Evolutionary conservation across 129 eudicot species (phyloP), one percentile per base, ranked within the genome.

Genomic region (Calendula officinalis): DNA sequence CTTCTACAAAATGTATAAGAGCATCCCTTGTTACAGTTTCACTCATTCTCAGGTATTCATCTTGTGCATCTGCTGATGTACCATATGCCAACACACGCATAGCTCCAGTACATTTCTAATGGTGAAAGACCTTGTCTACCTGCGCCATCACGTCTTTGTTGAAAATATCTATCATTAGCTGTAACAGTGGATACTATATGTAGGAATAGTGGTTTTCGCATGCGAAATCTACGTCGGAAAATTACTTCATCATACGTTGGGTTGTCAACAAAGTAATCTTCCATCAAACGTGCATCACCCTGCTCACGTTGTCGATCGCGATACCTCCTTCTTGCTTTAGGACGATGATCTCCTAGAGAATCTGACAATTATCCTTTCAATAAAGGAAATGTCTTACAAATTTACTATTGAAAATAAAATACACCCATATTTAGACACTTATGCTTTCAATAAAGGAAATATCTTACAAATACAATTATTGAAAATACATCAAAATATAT

Each of bases 1-100:
- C 30, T 7, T 57, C 27, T 15, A 13, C 35, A 6, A 39, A 60
- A 3, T 8, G 14, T 10, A 60, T 60, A 37, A 60, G 48, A 38
- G 48, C 6, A 8, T 60, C 65, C n/a, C 34, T 40, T 9, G 51
- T 38, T 43, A 56, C 13, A 32, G 40, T 56, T 30, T 8, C 33
- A 60, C 66, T 40, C 15, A 60, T 60, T 60, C 36, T 43, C 37
- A 60, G 4, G 9, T 60, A 41, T n/a, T n/a, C n/a, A n/a, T n/a
- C n/a, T n/a, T n/a, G n/a, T n/a, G n/a, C n/a, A n/a, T n/a, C n/a
- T n/a, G n/a, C n/a, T n/a, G n/a, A n/a, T n/a, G n/a, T n/a, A n/a
- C n/a, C n/a, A n/a, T n/a, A n/a, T n/a, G n/a, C n/a, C n/a, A n/a
- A n/a, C n/a, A n/a, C n/a, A n/a, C n/a, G n/a, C n/a, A n/a, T n/a